Percentiles rank a stretch among this genome's conserved stretches.
Evolutionary conservation across 2,329 filamentous ascomycete species (phyloP).

Genomic region (Hypoxylon sp.): DNA sequence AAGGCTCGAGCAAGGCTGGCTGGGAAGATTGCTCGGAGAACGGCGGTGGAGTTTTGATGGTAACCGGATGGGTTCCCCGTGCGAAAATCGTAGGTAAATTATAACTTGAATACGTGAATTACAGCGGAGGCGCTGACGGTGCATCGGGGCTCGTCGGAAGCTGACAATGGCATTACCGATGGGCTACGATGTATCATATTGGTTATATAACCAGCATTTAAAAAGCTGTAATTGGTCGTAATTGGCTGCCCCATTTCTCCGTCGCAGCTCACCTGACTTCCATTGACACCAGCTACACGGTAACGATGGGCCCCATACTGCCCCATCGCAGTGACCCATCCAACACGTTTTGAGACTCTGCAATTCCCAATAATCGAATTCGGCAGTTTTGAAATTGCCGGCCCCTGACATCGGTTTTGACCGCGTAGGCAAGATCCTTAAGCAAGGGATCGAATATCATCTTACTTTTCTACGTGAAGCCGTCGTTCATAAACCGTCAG

Average conservation of each 20-base stretch:
- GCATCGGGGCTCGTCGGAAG: constrained; percentile 9
- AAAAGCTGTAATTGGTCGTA: background rate
- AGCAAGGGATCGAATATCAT: constrained; percentile 18
- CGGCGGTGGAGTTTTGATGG: constrained; percentile 29
- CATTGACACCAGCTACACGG: constrained; percentile 37
- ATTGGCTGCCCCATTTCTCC: constrained; percentile 32
- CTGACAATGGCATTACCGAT: constrained; percentile 13
- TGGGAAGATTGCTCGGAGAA: constrained; percentile 22
- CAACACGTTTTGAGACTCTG: constrained; percentile 35
- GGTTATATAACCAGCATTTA: constrained; percentile 31
- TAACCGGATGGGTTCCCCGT: constrained; percentile 31
- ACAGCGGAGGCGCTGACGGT: constrained; percentile 5
- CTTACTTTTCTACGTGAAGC: constrained; percentile 5
- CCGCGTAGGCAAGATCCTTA: constrained; percentile 5
- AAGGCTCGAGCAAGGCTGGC: constrained; percentile 27
- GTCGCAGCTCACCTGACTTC: constrained; percentile 39
- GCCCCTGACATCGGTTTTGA: constrained; percentile 24
- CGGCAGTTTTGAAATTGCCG: constrained; percentile 34
- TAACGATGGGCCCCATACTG: constrained; percentile 30
- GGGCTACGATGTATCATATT: constrained; percentile 30
- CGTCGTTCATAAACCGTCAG: constrained; percentile 4
- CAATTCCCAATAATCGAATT: constrained; percentile 38
- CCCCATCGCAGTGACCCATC: constrained; percentile 26
- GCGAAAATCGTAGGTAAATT: constrained; percentile 9
- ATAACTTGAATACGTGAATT: constrained; percentile 11